Evolutionary conservation across 2,329 filamentous ascomycete genomes (phyloP).

Genomic region (Exophiala alcalophila): DNA sequence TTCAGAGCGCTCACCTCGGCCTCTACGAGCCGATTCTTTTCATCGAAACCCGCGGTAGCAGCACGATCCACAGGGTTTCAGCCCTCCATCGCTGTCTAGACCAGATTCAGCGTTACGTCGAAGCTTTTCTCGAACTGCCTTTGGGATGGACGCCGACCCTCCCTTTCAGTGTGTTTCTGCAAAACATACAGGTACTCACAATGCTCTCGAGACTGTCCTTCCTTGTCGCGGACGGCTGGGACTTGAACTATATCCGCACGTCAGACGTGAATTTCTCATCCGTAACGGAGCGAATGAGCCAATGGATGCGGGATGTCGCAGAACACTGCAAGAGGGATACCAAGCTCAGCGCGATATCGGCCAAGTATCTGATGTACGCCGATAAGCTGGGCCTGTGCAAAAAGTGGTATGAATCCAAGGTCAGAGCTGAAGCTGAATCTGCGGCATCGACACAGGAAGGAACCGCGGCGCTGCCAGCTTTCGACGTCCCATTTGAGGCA

Average conservation of each 20-base stretch:
- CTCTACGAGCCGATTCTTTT: slow-evolving; percentile 31
- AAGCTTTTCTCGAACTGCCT: slow-evolving; percentile 48
- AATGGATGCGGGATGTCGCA: too few species aligned
- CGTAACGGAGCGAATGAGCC: slow-evolving; percentile 19
- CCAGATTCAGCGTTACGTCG: slow-evolving; percentile 52
- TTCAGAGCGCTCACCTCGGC: slow-evolving; percentile 27
- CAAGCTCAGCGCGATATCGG: slow-evolving; percentile 5
- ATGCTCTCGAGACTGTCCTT: slow-evolving; percentile 33
- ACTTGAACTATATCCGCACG: slow-evolving; percentile 30
- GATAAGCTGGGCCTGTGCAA: slow-evolving; percentile 16
- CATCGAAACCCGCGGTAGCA: slow-evolving; percentile 43
- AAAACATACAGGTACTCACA: slow-evolving; percentile 47
- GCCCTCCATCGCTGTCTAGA: slow-evolving; percentile 47
- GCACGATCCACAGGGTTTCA: slow-evolving; percentile 37
- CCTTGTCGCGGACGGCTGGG: slow-evolving; percentile 31
- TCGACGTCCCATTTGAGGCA: slow-evolving; percentile 3
- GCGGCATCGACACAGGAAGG: slow-evolving; percentile 4
- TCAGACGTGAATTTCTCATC: slow-evolving; percentile 27
- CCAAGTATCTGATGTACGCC: slow-evolving; percentile 14
- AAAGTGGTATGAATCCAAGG: slow-evolving; percentile 23
- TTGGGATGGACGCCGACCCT: slow-evolving; percentile 44
- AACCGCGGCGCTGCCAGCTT: slow-evolving; percentile 1
- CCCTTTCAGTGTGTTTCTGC: slow-evolving; percentile 46
- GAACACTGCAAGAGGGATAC: slow-evolving; percentile 31
- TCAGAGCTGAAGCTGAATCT: slow-evolving; percentile 15